Evolutionary conservation across 2,329 filamentous ascomycete genomes (phyloP).

Genomic region (Xylariaceae sp.): DNA sequence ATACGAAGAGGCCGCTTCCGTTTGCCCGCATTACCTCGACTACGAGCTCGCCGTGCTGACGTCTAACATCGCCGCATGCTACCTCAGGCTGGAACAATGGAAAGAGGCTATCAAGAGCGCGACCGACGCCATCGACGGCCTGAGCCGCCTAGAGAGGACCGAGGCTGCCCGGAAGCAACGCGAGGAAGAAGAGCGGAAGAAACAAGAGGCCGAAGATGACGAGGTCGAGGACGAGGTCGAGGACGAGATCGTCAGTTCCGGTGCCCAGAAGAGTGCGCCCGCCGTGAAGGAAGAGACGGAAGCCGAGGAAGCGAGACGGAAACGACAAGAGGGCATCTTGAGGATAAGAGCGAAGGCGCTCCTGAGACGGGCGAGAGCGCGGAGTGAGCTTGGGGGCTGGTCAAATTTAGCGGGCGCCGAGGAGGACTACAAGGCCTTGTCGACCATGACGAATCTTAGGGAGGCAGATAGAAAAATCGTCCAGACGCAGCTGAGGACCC

Average conservation of each 20-base stretch:
- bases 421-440: constrained; percentile 76
- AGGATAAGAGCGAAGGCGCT: constrained; percentile 83
- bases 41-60: constrained; percentile 86
- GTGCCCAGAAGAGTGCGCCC: constrained; percentile 55
- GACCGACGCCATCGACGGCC: constrained; percentile 69
- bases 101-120: constrained; percentile 78
- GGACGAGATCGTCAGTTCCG: constrained; percentile 62
- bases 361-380: constrained; percentile 75
- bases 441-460: constrained; percentile 62
- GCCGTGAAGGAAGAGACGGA: constrained; percentile 35
- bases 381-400: constrained; percentile 75
- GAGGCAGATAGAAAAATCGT: constrained; percentile 70
- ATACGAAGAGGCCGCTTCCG: constrained; percentile 78
- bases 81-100: constrained; percentile 84
- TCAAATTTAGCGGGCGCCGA: constrained; percentile 74
- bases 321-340: constrained; percentile 64
- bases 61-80: constrained; percentile 87
- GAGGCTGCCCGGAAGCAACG: constrained; percentile 38
- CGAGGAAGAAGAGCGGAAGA: constrained; percentile 50
- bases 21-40: constrained; percentile 82
- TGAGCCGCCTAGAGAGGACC: constrained; percentile 62
- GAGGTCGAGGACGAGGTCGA: constrained; percentile 54
- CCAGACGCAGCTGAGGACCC: constrained; percentile 61
- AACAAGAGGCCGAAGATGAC: constrained; percentile 43
- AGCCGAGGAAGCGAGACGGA: constrained; percentile 36